phyloP scores from a whole-genome alignment of 2,329 filamentous ascomycete genomes.

The Botrytis elliptica region DNA sequence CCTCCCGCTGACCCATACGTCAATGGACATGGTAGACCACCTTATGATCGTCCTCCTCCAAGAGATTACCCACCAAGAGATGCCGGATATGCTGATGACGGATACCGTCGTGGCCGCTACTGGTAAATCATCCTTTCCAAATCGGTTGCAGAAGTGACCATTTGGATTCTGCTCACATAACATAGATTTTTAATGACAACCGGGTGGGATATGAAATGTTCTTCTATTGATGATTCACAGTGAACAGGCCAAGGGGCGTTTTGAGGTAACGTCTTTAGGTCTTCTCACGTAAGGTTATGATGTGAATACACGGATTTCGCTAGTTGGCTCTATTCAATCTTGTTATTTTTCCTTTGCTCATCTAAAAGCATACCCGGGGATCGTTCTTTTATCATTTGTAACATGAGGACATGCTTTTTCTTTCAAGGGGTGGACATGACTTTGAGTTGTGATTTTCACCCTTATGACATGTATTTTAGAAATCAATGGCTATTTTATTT shows the following conservation, averaged over 20 bases:
- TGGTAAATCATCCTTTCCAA: conserved; percentile 32
- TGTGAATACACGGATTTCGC: conserved; percentile 23
- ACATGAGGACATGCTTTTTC: conserved; percentile 13
- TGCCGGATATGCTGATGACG: conserved; percentile 34
- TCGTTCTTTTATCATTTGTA: conserved; percentile 3
- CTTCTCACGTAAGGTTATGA: conserved; percentile 18
- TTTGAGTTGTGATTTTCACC: conserved; percentile 6
- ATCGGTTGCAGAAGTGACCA: conserved; percentile 11
- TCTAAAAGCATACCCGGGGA: conserved; percentile 20
- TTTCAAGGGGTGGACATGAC: neutral
- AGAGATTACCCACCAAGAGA: conserved; percentile 40
- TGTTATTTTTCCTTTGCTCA: conserved; percentile 18
- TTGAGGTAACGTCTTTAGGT: conserved; percentile 20
- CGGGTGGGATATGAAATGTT: conserved; percentile 22
- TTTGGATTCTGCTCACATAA: conserved; percentile 24
- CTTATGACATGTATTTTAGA: conserved; percentile 21
- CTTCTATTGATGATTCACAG: conserved; percentile 21
- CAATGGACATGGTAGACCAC: conserved; percentile 48
- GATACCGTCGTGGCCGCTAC: conserved; percentile 37
- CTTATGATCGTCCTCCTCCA: conserved; percentile 50
- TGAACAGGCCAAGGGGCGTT: conserved; percentile 22
- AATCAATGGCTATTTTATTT: conserved; percentile 19
- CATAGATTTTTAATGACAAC: conserved; percentile 24
- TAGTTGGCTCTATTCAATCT: conserved; percentile 16
- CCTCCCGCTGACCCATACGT: conserved; percentile 57